Conservation (phyloP, 2,329 filamentous ascomycete genomes). For the Paracamarosporium sp. region DNA sequence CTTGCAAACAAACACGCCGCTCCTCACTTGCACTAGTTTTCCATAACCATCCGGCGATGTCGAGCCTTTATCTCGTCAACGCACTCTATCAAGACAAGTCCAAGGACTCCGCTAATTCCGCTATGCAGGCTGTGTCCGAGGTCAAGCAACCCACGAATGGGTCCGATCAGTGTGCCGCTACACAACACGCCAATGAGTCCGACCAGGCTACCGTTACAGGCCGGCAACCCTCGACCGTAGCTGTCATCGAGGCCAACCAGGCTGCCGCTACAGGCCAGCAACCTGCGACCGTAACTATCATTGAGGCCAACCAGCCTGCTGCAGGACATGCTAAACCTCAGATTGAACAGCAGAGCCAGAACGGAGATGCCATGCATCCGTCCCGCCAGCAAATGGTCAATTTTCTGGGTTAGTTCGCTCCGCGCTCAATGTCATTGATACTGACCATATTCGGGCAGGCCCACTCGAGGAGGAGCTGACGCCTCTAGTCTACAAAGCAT, state of each 20-base stretch:
- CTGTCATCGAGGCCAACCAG: not conserved
- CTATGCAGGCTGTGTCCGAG: not conserved
- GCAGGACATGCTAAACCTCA: not conserved
- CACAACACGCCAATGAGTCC: not conserved
- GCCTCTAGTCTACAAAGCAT: not conserved
- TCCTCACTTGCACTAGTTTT: not conserved
- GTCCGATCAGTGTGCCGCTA: not conserved
- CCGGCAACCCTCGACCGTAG: too few relatives aligned
- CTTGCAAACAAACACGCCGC: not conserved
- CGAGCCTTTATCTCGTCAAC: slow-evolving; percentile 3
- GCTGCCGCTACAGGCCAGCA: not conserved
- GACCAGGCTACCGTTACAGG: not conserved
- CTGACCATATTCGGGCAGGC: not conserved
- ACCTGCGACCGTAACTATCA: too few relatives aligned
- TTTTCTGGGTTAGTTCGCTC: not conserved
- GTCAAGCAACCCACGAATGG: not conserved
- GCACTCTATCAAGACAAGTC: not conserved
- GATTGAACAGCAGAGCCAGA: not conserved
- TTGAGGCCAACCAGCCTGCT: not conserved
- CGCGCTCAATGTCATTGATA: too few relatives aligned
- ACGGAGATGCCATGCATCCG: not conserved
- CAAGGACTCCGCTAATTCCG: not conserved
- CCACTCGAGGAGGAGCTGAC: not conserved
- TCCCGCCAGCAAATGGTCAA: slow-evolving; percentile 1
- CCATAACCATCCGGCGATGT: not conserved